These are phyloP conservation scores for Neonectria neomacrospora DNA, from an alignment of 2,329 filamentous ascomycete genomes.

Conservation along the genomic window DNA sequence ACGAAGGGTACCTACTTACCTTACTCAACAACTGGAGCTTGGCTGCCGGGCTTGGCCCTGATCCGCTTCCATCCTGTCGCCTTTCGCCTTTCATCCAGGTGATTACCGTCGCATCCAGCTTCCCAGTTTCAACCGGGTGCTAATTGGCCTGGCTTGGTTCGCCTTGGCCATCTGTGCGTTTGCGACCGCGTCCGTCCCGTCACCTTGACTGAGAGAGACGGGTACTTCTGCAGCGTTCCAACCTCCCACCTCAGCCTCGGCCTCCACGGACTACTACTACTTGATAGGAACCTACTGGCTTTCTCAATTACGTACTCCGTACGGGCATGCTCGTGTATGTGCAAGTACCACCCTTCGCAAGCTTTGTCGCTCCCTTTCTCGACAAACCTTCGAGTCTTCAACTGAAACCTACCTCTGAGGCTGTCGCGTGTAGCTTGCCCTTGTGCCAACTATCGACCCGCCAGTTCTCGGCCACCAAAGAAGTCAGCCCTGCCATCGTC, in stretches of 20 bases:
- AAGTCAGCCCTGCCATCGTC: conserved; percentile 23
- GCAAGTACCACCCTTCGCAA: neutral
- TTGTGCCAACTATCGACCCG: conserved; percentile 4
- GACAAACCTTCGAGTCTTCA: conserved; percentile 8
- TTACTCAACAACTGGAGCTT: neutral
- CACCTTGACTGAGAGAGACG: neutral
- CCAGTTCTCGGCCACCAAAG: conserved; percentile 19
- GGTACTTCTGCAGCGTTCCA: neutral
- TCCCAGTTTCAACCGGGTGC: neutral
- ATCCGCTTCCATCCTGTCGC: neutral
- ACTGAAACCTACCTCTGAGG: neutral
- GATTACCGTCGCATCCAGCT: conserved; percentile 3
- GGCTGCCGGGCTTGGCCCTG: conserved; percentile 6
- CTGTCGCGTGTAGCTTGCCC: neutral
- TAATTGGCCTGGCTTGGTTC: neutral
- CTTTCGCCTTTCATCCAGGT: neutral
- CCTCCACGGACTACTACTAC: neutral
- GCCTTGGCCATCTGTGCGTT: conserved; percentile 1
- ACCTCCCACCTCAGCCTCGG: neutral
- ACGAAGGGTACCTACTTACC: no score
- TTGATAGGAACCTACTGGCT: no score
- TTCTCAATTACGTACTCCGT: neutral
- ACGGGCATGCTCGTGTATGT: neutral
- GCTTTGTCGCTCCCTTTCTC: neutral
- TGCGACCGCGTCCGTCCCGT: neutral